A percentile compares a stretch with the other conserved stretches of the same genome.
These are phyloP conservation scores for Avena atlantica DNA, from an alignment of 176 grass and related monocot species.

Conservation along the genomic window DNA sequence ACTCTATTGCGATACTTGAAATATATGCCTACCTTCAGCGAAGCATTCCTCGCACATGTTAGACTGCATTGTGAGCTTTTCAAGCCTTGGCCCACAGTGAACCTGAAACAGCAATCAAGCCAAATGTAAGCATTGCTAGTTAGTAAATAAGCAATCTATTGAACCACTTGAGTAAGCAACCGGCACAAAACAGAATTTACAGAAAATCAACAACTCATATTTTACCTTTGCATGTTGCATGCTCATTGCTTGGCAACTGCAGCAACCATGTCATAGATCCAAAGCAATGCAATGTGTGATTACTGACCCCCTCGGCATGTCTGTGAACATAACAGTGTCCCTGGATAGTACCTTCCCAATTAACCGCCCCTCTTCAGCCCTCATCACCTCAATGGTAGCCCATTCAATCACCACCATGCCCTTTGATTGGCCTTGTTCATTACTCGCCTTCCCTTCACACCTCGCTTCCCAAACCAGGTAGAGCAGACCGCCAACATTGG, in stretches of 20 bases:
- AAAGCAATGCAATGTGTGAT: conserved; percentile 74
- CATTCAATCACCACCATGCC: conserved; percentile 74
- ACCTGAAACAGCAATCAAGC: not conserved
- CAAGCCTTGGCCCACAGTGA: not conserved
- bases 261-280: conserved; percentile 60
- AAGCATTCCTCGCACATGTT: not conserved
- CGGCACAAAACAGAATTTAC: not conserved
- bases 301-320: conserved; percentile 53
- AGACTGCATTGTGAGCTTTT: not conserved
- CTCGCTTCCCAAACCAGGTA: conserved; percentile 89
- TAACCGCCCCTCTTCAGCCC: conserved; percentile 42
- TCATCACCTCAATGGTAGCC: conserved; percentile 73
- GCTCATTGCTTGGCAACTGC: conserved; percentile 13
- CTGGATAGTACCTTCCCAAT: conserved; percentile 65
- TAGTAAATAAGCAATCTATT: not conserved
- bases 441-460: conserved; percentile 40
- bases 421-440: conserved; percentile 41
- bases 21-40: not conserved
- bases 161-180: not conserved
- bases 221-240: conserved; percentile 12
- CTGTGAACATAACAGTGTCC: conserved; percentile 59
- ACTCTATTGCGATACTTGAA: not conserved
- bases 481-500: conserved; percentile 66
- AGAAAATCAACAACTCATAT: not conserved
- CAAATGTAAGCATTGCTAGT: not conserved